Conservation (phyloP, 1,284 basidiomycete species). For the Melampsora americana region DNA sequence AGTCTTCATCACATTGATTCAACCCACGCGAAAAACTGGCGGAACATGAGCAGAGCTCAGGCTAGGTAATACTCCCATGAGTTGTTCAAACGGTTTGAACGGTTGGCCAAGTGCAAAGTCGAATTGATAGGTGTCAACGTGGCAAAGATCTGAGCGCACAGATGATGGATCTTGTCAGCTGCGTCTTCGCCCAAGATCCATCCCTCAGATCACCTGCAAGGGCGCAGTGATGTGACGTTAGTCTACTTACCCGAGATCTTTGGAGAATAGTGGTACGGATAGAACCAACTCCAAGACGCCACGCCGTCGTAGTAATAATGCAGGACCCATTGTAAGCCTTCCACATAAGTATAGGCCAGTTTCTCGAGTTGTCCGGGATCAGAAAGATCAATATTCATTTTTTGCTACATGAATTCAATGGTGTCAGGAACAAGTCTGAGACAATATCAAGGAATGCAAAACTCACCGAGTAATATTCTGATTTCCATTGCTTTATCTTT, state of each 20-base stretch:
- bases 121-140: slow-evolving; percentile 75
- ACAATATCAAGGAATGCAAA: neutral
- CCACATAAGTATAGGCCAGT: slow-evolving; percentile 50
- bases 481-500: slow-evolving; percentile 79
- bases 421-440: neutral
- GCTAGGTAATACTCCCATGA: slow-evolving; percentile 94
- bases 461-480: slow-evolving; percentile 66
- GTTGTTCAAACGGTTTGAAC: slow-evolving; percentile 90
- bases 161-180: neutral
- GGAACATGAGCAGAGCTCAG: slow-evolving; percentile 88
- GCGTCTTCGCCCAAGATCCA: neutral
- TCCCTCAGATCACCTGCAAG: neutral
- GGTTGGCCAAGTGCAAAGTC: slow-evolving; percentile 80
- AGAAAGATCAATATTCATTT: slow-evolving; percentile 74
- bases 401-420: slow-evolving; percentile 60
- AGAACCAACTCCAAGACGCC: slow-evolving; percentile 55
- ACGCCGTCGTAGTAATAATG: slow-evolving; percentile 55
- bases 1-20: neutral
- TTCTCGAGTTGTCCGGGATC: slow-evolving; percentile 56
- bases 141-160: slow-evolving; percentile 83
- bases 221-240: neutral
- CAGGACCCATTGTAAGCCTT: slow-evolving; percentile 55
- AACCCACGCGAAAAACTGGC: slow-evolving; percentile 61
- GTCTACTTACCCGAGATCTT: slow-evolving; percentile 31
- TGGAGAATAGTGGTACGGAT: slow-evolving; percentile 54